Evolutionary conservation across 306 rosid species (phyloP).

Genomic region (Trifolium pratense): DNA sequence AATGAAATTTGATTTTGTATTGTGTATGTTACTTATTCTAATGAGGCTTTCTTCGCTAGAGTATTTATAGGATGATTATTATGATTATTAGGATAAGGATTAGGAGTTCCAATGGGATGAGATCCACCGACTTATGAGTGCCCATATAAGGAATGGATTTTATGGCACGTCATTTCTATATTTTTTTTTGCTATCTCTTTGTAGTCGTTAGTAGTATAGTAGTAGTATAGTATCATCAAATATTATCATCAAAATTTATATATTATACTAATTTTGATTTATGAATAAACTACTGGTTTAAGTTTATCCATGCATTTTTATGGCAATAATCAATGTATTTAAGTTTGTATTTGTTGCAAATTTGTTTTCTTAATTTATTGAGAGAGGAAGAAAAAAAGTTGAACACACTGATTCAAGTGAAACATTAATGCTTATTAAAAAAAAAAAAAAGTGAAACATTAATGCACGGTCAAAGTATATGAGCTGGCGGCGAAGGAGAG

Average conservation of each 20-base stretch:
- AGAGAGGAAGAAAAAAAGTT: neutral
- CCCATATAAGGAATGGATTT: neutral
- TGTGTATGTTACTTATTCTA: neutral
- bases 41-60: neutral
- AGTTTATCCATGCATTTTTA: neutral
- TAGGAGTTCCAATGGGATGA: neutral
- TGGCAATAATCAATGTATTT: neutral
- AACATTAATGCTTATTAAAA: no score
- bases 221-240: neutral
- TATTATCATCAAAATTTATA: neutral
- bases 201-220: neutral
- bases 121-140: neutral
- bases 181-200: neutral
- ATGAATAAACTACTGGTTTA: no score
- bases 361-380: neutral
- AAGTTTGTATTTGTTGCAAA: neutral
- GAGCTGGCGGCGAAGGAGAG: neutral
- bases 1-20: neutral
- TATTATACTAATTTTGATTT: no score
- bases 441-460: no score
- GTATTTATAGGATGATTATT: constrained; percentile 23
- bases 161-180: neutral
- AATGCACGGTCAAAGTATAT: neutral
- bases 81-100: constrained; percentile 31
- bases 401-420: neutral